Evolutionary conservation across 2,329 filamentous ascomycete species (phyloP).

Genomic region (Aspergillus fumigatus): DNA sequence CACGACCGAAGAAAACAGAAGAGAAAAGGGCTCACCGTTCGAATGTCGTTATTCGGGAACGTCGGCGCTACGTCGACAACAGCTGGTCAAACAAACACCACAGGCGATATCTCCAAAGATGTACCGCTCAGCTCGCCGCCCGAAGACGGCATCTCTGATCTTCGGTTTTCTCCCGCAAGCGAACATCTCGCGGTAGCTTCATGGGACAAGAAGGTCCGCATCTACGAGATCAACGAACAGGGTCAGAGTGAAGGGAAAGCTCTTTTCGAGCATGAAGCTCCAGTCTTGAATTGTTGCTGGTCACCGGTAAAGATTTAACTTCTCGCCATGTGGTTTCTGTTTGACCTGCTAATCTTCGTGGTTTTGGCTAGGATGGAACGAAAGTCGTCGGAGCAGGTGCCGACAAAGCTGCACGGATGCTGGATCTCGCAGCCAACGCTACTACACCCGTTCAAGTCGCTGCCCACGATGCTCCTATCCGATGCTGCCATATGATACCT

Average conservation of each 20-base stretch:
- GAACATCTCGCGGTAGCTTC: conserved; percentile 87
- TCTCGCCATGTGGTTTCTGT: conserved; percentile 3
- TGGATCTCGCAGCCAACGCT: conserved; percentile 64
- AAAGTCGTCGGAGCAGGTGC: conserved; percentile 84
- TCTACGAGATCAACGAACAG: conserved; percentile 80
- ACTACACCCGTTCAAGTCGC: conserved; percentile 65
- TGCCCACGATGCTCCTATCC: conserved; percentile 78
- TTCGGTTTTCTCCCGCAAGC: conserved; percentile 70
- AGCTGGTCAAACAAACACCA: conserved; percentile 59
- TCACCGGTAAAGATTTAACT: conserved; percentile 62
- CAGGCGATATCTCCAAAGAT: conserved; percentile 88
- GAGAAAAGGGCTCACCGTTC: conserved; percentile 17
- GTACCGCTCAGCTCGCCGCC: conserved; percentile 73
- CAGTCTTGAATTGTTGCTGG: conserved; percentile 81
- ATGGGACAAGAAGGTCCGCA: conserved; percentile 97
- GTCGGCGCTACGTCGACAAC: conserved; percentile 48
- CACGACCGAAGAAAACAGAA: background rate
- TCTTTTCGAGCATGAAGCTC: conserved; percentile 77
- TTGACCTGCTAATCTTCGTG: conserved; percentile 1
- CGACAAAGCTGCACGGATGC: conserved; percentile 84
- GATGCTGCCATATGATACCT: conserved; percentile 73
- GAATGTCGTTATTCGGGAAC: conserved; percentile 51
- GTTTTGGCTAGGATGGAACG: conserved; percentile 67
- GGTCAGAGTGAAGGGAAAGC: conserved; percentile 82
- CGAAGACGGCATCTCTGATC: conserved; percentile 82